Base-by-base conservation (phyloP, 1,284 basidiomycete genomes). In the Anthracocystis panici-leucophaei region DNA sequence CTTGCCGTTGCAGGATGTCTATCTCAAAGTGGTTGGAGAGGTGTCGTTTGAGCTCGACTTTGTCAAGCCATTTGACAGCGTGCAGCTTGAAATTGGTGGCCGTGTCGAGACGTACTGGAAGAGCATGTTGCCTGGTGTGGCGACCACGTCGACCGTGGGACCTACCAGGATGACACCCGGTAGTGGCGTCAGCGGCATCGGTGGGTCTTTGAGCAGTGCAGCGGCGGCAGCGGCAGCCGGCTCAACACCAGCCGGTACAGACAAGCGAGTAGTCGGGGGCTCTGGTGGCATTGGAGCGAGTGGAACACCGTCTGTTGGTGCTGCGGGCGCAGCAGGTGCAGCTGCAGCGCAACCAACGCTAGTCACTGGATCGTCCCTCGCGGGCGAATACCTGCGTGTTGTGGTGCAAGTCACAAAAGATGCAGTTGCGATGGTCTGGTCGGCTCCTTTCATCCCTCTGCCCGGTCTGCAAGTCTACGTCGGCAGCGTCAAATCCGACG, bases 51-150 rank as follows among this genome's bases (percentile, higher is more conserved):
- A 94, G 83, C 88, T 95, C 44, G 93, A 91, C 81, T 90, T 95
- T 68, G 91, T 97, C 78, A 92, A 91, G 21, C 93, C 95, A 3
- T 99, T 98, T 86, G 91, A 92, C 73, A 94, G 93, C 10, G 94
- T 95, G 48, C 94, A 94, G 75, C 89, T 99, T n/a, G 93, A 96
- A 87, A 92, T 98, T 67, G 95, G 95, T 27, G 96, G 97, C 11
- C 91, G 93, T 52, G 83, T 84, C 10, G 83, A 84, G 75, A 84
- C 83, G 50, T 84, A 84, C 54, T 84, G 83, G 83, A 84, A 84
- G 78, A 84, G 82, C 69, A 81, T 80, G 65, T 60, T 85, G 52
- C 83, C 83, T 1, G 65, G 77, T 42, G 61, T 40, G 16, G 59
- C 61, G 33, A 40, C 54, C 38, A 64, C 60, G 16, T 59, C 67